Conservation (phyloP, 805 yeast genomes). For the Metschnikowia lachancei region DNA sequence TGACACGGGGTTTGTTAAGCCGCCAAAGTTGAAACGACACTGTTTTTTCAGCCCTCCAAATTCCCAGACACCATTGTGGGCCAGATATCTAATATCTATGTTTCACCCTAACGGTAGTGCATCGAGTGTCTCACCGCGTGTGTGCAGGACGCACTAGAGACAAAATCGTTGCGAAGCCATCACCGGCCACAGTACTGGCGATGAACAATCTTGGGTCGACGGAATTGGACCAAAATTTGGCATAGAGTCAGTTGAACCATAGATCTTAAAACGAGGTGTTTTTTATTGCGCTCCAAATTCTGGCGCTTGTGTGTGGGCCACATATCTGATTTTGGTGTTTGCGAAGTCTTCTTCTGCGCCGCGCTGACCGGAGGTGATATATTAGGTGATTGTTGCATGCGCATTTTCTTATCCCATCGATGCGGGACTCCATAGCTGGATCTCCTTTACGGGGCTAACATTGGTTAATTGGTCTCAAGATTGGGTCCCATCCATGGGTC, state of each 20-base stretch:
- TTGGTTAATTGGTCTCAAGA: not conserved
- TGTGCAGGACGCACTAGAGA: not conserved
- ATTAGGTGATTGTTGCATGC: not conserved
- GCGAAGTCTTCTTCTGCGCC: not conserved
- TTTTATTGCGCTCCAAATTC: slow-evolving; percentile 1
- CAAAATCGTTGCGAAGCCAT: not conserved
- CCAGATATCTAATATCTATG: not conserved
- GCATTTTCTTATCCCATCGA: not conserved
- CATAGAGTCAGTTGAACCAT: not conserved
- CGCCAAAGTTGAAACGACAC: not conserved
- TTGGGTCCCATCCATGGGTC: no score
- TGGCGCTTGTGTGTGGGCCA: not conserved
- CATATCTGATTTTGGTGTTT: slow-evolving; percentile 1
- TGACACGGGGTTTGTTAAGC: slow-evolving; percentile 1
- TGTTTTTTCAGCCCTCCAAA: slow-evolving; percentile 2
- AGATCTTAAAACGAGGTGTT: slow-evolving; percentile 1
- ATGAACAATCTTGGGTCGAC: slow-evolving; percentile 7
- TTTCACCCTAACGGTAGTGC: slow-evolving; percentile 3
- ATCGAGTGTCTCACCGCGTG: not conserved
- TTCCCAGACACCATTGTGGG: not conserved
- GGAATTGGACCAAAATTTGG: slow-evolving; percentile 8
- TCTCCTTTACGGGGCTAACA: not conserved
- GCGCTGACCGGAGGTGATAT: not conserved
- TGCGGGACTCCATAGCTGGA: slow-evolving; percentile 1
- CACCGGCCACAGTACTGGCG: not conserved